Percentiles rank a stretch among this genome's conserved stretches.
Evolutionary conservation across 371 early-diverging fungal genomes (phyloP).

Genomic region (Mortierella sp.): DNA sequence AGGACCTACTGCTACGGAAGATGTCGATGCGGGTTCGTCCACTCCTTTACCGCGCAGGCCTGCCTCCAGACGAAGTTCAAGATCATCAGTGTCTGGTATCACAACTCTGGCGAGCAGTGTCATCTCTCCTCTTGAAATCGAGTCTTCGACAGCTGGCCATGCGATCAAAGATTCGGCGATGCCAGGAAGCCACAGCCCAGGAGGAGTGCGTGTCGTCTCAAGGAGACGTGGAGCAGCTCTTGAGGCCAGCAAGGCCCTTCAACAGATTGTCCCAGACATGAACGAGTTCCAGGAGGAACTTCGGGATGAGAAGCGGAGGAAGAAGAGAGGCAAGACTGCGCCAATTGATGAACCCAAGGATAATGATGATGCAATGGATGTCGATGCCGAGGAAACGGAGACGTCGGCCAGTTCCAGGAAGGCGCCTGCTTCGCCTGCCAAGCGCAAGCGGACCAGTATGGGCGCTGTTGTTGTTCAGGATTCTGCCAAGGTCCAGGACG

Average conservation of each 20-base stretch:
- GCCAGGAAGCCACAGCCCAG: background rate
- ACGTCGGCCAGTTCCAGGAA: background rate
- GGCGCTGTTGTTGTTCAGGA: constrained; percentile 12
- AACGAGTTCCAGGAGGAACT: constrained; percentile 51
- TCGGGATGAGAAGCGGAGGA: constrained; percentile 44
- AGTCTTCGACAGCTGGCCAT: background rate
- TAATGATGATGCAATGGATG: constrained; percentile 13
- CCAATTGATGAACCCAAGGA: constrained; percentile 9
- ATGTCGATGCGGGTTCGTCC: background rate
- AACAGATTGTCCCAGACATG: constrained; percentile 53
- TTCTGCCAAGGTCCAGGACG: constrained; percentile 18
- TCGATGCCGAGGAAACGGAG: constrained; percentile 18
- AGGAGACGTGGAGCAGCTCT: constrained; percentile 46
- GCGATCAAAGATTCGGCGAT: background rate
- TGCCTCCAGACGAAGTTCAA: background rate
- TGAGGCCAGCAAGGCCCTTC: constrained; percentile 41
- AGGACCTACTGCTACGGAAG: background rate
- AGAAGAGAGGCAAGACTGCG: constrained; percentile 23
- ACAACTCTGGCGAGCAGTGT: too few species aligned
- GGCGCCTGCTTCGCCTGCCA: background rate
- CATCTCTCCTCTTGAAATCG: background rate
- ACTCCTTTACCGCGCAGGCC: background rate
- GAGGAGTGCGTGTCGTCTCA: constrained; percentile 29
- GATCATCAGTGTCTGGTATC: background rate
- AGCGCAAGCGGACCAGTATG: constrained; percentile 26